Base-by-base conservation (phyloP, 768 basidiomycete species). In the Basidioascus undulatus region DNA sequence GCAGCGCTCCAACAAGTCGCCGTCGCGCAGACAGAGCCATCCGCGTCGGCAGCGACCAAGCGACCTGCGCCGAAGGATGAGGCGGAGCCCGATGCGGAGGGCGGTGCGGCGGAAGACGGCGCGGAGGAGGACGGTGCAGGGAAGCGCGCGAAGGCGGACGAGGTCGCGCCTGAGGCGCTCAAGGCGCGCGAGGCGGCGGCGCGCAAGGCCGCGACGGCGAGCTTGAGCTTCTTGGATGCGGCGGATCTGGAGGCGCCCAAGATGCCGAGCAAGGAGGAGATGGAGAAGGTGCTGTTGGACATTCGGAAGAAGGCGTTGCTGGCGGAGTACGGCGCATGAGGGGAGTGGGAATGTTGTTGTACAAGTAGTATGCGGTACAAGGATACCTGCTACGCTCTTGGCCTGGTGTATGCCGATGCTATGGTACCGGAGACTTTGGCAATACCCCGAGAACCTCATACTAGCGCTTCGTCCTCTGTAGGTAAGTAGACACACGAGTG, bases 271-370 rank as follows among this genome's bases (percentile, higher is more conserved):
- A 64, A 68, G 42, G 68, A 70, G 35, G 79, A 87, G 57, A 76
- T 82, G 76, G 81, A 81, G 54, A 55, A 58, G 18, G 68, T 78
- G 9, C 55, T 92, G 40, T 64, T 92, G 42, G 68, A 66, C 21
- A 61, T 84, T 46, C 66, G 76, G 53, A 87, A 89, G 61, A 68
- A 73, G 59, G 74, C 74, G 18, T 57, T 89, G 33, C 70, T 82
- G 41, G 75, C 81, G 51, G 82, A 92, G 55, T 74, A 74, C 49
- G 72, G 69, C n/a, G 62, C 66, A 20, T 54, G 43, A 43, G 19
- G 10, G 34, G 13, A 18, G 18, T 35, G 20, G 10, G 8, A 27
- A 16, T 38, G 10, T 26, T 4, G 6, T 28, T 16, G 37, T 25
- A 9, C 9, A 26, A 26, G 37, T 38, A 38, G 25, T 27, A 31